Base-by-base conservation (phyloP, 2,329 filamentous ascomycete genomes). In the Nemania diffusa region DNA sequence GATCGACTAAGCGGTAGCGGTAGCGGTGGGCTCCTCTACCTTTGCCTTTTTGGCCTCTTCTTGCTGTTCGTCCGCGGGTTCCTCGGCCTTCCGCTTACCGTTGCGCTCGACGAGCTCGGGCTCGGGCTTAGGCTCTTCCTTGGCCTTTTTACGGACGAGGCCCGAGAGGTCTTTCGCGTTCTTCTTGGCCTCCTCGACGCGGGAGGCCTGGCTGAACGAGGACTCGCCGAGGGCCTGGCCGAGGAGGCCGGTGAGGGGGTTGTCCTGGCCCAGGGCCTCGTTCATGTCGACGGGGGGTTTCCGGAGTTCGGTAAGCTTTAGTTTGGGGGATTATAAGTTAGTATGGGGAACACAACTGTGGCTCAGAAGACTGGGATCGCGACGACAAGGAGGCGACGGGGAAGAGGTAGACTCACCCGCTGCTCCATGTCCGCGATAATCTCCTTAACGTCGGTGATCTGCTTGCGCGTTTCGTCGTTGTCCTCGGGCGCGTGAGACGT, bases 371-470 rank as follows among this genome's bases (percentile, higher is more conserved):
- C 60, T n/a, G 57, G 32, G 64, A 71, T 46, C 58, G 66, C 46
- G 57, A 51, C 53, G 59, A 69, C 68, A 71, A 70, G 68, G 69
- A 72, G 69, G 64, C 59, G 57, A 72, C 72, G 71, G 72, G 72
- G 64, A 73, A 72, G 69, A 62, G 67, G 64, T 69, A 71, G 62
- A 80, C 87, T 79, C 81, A 92, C 88, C 71, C 92, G 84, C 77
- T 90, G 87, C 80, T 93, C 89, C 88, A 96, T 92, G 72, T 96
- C 92, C 60, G 86, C 85, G 55, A 95, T 85, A 71, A 96, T 88
- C 68, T 94, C 91, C 80, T 92, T 92, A 71, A 92, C 91, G 68
- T 96, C 91, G 60, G 83, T 80, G 68, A 96, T 91, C 67, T 87
- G 84, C 68, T 83, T 84, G 72, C 88, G 83, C 48, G 86, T 86